Evolutionary conservation across 1,139 yeast genomes (phyloP).

Genomic region (Hanseniaspora sp.): DNA sequence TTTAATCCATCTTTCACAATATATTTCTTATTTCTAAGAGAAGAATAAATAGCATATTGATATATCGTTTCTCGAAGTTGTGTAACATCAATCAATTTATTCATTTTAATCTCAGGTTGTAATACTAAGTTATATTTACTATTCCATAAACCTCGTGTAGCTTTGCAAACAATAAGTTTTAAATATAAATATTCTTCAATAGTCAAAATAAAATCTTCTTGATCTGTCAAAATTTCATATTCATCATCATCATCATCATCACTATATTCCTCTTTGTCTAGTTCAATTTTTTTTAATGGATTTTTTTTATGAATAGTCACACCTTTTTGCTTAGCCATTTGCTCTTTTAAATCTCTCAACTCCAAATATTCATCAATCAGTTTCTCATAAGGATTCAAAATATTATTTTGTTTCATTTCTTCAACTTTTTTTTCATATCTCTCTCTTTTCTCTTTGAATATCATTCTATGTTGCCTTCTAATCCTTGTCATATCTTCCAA

Average conservation of each 20-base stretch:
- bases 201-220: slow-evolving; percentile 65
- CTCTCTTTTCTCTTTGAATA: slow-evolving; percentile 51
- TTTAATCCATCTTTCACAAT: slow-evolving; percentile 86
- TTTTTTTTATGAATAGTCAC: slow-evolving; percentile 22
- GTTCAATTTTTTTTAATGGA: not conserved
- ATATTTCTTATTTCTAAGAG: slow-evolving; percentile 85
- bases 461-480: slow-evolving; percentile 61
- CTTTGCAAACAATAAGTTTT: not conserved
- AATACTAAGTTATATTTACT: not conserved
- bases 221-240: slow-evolving; percentile 28
- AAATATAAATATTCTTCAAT: slow-evolving; percentile 69
- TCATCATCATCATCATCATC: slow-evolving; percentile 34
- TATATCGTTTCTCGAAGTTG: not conserved
- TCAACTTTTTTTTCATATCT: slow-evolving; percentile 29
- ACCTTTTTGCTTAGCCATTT: not conserved
- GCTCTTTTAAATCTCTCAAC: slow-evolving; percentile 29
- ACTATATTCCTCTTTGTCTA: slow-evolving; percentile 34
- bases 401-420: slow-evolving; percentile 28
- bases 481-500: slow-evolving; percentile 68
- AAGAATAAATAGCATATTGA: slow-evolving; percentile 66
- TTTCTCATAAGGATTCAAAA: slow-evolving; percentile 26
- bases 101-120: slow-evolving; percentile 12
- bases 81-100: slow-evolving; percentile 20
- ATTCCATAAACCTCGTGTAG: not conserved
- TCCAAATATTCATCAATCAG: slow-evolving; percentile 28